A percentile compares a stretch with the other conserved stretches of the same genome.
Evolutionary conservation across 495 filamentous ascomycete species (phyloP).

Genomic region (Glutinoglossum americanum): DNA sequence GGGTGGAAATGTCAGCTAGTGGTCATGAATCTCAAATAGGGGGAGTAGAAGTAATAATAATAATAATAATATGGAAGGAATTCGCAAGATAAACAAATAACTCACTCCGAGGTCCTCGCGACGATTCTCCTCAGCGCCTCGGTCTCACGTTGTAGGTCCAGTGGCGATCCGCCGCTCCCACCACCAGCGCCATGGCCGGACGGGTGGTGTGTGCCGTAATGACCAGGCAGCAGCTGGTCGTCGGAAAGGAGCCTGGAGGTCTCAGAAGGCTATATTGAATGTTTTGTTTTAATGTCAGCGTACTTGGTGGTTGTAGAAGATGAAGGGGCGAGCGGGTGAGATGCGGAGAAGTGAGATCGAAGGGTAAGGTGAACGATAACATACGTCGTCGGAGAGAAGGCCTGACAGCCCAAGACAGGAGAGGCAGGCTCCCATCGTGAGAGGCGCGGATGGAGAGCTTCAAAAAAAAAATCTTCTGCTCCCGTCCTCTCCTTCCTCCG

Average conservation of each 20-base stretch:
- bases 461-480: too few relatives aligned
- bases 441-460: too few relatives aligned
- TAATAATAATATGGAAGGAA: too few relatives aligned
- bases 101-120: conserved; percentile 2
- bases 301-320: too few relatives aligned
- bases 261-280: not conserved
- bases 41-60: too few relatives aligned
- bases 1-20: too few relatives aligned
- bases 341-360: not conserved
- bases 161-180: not conserved
- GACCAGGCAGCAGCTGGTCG: not conserved
- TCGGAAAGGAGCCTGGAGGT: conserved; percentile 4
- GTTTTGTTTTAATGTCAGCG: not conserved
- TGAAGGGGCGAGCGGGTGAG: not conserved
- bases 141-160: conserved; percentile 1
- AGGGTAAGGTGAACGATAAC: not conserved
- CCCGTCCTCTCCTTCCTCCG: not conserved
- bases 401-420: conserved; percentile 1
- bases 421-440: conserved; percentile 2
- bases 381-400: not conserved
- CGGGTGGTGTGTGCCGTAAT: not conserved
- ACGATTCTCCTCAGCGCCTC: conserved; percentile 2
- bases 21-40: not conserved
- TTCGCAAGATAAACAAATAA: too few relatives aligned
- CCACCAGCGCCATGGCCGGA: not conserved